Evolutionary conservation across 2,329 filamentous ascomycete genomes (phyloP).

Genomic region (Beauveria scarabaeidicola): DNA sequence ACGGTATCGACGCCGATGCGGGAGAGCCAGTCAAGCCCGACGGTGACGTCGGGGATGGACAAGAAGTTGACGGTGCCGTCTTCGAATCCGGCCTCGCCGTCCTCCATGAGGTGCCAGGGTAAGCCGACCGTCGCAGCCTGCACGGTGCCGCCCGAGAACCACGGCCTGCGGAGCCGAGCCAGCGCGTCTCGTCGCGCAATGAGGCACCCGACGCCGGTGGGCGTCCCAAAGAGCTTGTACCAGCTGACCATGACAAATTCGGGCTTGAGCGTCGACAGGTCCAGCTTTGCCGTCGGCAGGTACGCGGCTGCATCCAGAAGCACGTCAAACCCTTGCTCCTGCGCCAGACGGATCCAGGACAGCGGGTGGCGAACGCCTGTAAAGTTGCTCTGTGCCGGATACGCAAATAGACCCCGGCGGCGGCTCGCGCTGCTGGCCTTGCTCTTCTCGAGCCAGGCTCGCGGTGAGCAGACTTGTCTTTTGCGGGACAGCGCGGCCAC

Average conservation of each 20-base stretch:
- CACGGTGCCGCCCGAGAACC: conserved; percentile 33
- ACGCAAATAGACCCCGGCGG: conserved; percentile 31
- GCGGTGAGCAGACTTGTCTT: background rate
- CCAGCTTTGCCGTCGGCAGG: conserved; percentile 27
- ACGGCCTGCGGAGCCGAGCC: conserved; percentile 24
- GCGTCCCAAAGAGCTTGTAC: conserved; percentile 35
- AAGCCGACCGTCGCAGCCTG: conserved; percentile 23
- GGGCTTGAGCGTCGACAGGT: conserved; percentile 26
- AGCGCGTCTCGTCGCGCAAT: conserved; percentile 26
- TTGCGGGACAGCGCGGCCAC: conserved; percentile 16
- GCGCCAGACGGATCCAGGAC: conserved; percentile 26
- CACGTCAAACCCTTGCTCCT: conserved; percentile 30
- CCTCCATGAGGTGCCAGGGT: conserved; percentile 24
- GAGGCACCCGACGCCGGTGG: conserved; percentile 33
- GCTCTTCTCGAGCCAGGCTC: background rate
- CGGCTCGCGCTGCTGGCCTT: background rate
- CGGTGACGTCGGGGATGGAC: conserved; percentile 28
- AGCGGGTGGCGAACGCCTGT: conserved; percentile 34
- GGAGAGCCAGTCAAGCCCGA: conserved; percentile 29
- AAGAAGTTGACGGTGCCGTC: conserved; percentile 34
- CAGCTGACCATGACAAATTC: conserved; percentile 32
- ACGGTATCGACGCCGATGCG: conserved; percentile 21
- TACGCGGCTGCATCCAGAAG: conserved; percentile 33
- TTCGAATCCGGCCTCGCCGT: conserved; percentile 26
- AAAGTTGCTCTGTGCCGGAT: conserved; percentile 39